phyloP scores from a whole-genome alignment of 257 asterid genomes.

The Penstemon eatonii region DNA sequence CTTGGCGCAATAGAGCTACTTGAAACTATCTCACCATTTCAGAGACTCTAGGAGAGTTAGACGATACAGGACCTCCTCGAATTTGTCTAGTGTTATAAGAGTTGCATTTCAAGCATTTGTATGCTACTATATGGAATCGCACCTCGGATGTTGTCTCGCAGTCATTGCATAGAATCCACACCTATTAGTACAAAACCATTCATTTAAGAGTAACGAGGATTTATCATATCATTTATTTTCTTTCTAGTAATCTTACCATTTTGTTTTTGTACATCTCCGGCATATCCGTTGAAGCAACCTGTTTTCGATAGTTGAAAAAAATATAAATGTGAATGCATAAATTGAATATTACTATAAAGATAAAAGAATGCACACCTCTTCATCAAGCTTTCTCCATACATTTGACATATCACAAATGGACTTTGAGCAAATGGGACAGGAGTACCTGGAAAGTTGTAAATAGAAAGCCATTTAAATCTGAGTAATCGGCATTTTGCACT shows the following conservation, averaged over 20 bases:
- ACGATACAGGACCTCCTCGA: slow-evolving; percentile 45
- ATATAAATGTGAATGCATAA: too few species aligned
- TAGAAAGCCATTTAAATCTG: too few species aligned
- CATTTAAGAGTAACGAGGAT: slow-evolving; percentile 7
- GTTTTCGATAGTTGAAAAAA: background rate
- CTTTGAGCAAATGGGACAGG: slow-evolving; percentile 69
- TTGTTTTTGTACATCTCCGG: slow-evolving; percentile 55
- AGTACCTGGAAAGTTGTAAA: slow-evolving; percentile 40
- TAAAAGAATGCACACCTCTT: slow-evolving; percentile 43
- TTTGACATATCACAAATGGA: slow-evolving; percentile 65
- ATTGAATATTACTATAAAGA: too few species aligned
- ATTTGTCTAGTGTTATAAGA: slow-evolving; percentile 71
- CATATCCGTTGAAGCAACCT: slow-evolving; percentile 66
- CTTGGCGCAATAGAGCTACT: too few species aligned
- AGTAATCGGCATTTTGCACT: too few species aligned
- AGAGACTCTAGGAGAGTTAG: too few species aligned
- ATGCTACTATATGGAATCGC: slow-evolving; percentile 51
- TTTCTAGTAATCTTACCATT: slow-evolving; percentile 42
- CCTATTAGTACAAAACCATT: slow-evolving; percentile 27
- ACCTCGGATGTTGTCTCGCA: slow-evolving; percentile 65
- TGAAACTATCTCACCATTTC: too few species aligned
- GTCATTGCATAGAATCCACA: slow-evolving; percentile 82
- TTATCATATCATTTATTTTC: slow-evolving; percentile 18
- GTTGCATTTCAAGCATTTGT: slow-evolving; percentile 58
- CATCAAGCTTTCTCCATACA: slow-evolving; percentile 61